A percentile compares a stretch with the other conserved stretches of the same genome.
These are phyloP conservation scores for Fraxinus ornus DNA, from an alignment of 305 asterid species.

Conservation along the genomic window DNA sequence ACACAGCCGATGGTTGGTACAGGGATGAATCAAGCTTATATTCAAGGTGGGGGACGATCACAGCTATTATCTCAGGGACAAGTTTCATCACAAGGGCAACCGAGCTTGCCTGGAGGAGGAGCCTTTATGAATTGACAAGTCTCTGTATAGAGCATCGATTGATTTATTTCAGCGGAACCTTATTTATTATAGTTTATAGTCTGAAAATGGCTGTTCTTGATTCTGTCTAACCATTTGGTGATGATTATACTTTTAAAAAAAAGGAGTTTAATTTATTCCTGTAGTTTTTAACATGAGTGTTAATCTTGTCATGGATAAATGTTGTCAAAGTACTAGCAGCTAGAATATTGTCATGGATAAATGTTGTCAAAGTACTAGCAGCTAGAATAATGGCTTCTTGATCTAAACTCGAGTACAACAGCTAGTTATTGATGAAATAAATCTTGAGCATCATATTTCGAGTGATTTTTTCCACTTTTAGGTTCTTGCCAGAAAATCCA, in stretches of 20 bases:
- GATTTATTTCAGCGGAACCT: background rate
- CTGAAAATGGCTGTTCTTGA: background rate
- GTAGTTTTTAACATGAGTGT: background rate
- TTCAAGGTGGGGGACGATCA: slow-evolving; percentile 72
- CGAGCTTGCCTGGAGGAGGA: slow-evolving; percentile 56
- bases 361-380: no score
- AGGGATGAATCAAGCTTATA: slow-evolving; percentile 59
- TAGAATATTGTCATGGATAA: background rate
- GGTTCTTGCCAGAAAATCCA: background rate
- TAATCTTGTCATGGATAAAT: background rate
- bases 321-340: no score
- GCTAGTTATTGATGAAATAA: background rate
- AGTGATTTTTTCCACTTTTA: background rate
- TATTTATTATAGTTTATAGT: background rate
- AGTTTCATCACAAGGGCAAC: slow-evolving; percentile 68
- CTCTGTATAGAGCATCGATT: background rate
- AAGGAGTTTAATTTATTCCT: background rate
- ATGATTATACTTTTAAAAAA: background rate
- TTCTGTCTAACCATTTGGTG: background rate
- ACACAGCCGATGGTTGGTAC: slow-evolving; percentile 66
- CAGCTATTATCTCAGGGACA: slow-evolving; percentile 70
- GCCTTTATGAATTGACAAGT: slow-evolving; percentile 47
- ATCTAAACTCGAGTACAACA: background rate
- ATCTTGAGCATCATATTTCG: background rate
- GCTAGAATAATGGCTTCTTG: background rate